A percentile compares a stretch with the other conserved stretches of the same genome.
phyloP scores from a whole-genome alignment of 192 early-diverging fungal genomes.

The Dissophora ornata region DNA sequence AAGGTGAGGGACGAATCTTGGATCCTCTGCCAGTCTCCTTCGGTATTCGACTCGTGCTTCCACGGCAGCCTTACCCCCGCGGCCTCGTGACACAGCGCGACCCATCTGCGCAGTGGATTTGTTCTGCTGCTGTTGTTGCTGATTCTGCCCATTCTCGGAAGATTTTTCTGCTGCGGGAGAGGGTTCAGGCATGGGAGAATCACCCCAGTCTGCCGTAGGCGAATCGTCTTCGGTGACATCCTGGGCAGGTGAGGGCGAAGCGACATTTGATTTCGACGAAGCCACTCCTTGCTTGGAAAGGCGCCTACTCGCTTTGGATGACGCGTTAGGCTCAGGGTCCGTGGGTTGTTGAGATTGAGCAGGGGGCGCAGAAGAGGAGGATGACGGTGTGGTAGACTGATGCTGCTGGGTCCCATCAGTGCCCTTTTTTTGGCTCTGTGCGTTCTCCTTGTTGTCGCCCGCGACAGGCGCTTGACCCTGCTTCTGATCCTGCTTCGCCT shows the following conservation, averaged over 20 bases:
- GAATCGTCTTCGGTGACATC: background rate
- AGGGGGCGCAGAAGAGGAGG: background rate
- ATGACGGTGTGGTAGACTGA: background rate
- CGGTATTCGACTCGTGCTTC: conserved; percentile 64
- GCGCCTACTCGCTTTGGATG: conserved; percentile 26
- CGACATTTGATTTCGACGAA: background rate
- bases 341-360: conserved; percentile 12
- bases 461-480: background rate
- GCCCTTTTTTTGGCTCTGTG: conserved; percentile 16
- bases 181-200: conserved; percentile 21
- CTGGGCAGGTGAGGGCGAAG: background rate
- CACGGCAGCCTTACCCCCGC: conserved; percentile 34
- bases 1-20: conserved; percentile 66
- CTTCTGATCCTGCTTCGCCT: conserved; percentile 27
- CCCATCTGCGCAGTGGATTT: conserved; percentile 29
- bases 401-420: background rate
- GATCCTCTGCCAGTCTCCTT: conserved; percentile 65
- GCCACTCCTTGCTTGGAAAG: conserved; percentile 23
- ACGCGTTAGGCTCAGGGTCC: conserved; percentile 11
- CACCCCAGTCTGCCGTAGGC: conserved; percentile 7
- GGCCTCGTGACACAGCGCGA: conserved; percentile 36
- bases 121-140: conserved; percentile 11
- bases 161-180: conserved; percentile 8
- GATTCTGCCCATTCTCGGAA: background rate
- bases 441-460: conserved; percentile 8